Base-by-base conservation (phyloP, 495 filamentous ascomycete genomes). In the Apiosordaria backusii region DNA sequence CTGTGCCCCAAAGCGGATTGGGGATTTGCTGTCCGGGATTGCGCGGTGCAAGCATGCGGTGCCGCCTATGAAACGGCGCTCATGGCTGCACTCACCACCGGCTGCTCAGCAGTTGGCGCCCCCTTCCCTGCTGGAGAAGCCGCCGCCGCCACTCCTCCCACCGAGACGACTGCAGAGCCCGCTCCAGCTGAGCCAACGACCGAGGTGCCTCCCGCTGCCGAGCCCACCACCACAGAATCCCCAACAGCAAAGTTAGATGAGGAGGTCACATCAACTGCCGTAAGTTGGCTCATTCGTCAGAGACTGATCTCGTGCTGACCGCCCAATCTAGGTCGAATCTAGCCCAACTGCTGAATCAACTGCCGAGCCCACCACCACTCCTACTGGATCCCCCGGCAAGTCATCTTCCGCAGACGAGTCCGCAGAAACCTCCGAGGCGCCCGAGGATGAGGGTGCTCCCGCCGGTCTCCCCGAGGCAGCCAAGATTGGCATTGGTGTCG, bases 401-500 rank as follows among this genome's bases (percentile, higher is more conserved):
- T 60, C 65, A 19, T 70, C 63, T 29, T 64, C 70, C 6, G 68
- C 29, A 21, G 72, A 61, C 40, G 23, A 69, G n/a, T 62, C 70
- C 6, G 63, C 64, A 29, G 50, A 65, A 0, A 64, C 67, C 15
- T 62, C 69, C 3, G 63, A 55, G 18, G 19, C 52, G 4, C 52
- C 52, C n/a, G 52, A 19, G n/a, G n/a, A 55, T n/a, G n/a, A 19
- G 7, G 52, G 22, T 23, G 52, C 52, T 7, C 52, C 52, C 29
- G 61, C 53, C 35, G 73, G 70, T 0, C 64, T 82, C 18, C 70
- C 70, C 16, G 70, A 72, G 5, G 77, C 74, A 4, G 80, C 72
- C 1, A 75, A 81, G 72, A 77, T 77, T 35, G 81, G 81, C 40
- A 78, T 83, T 62, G 81, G 77, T 4, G 76, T 80, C 40, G 80